Evolutionary conservation across 441 rosid species (phyloP).

Genomic region (Erysimum pusillum): DNA sequence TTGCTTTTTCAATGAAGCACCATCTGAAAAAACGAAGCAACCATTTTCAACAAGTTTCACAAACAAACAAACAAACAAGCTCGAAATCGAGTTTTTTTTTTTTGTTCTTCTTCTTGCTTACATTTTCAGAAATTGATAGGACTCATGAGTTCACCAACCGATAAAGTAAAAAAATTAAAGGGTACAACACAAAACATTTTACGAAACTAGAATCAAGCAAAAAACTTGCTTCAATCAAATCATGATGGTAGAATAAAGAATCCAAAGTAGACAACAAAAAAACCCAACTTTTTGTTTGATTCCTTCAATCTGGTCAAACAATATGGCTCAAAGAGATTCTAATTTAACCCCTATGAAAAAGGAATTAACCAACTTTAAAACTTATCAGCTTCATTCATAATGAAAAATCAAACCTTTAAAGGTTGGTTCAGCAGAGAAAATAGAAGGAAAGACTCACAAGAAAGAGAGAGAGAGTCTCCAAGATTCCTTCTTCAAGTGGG

Average conservation of each 20-base stretch:
- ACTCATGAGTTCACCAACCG: constrained; percentile 37
- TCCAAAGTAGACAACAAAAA: constrained; percentile 18
- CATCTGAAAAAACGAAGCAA: constrained; percentile 35
- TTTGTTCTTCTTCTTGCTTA: constrained; percentile 16
- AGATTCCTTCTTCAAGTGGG: constrained; percentile 45
- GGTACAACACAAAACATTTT: constrained; percentile 41
- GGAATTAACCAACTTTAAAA: background rate
- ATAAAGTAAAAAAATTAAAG: constrained; percentile 38
- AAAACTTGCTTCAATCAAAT: constrained; percentile 37
- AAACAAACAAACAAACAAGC: constrained; percentile 1
- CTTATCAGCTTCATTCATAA: constrained; percentile 35
- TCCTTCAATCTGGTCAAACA: constrained; percentile 44
- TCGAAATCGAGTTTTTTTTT: constrained; percentile 33
- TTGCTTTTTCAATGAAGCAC: constrained; percentile 34
- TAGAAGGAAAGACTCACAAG: constrained; percentile 30
- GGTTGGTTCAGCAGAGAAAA: constrained; percentile 2
- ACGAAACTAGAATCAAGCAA: constrained; percentile 36
- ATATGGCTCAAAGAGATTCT: constrained; percentile 45
- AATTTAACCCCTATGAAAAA: constrained; percentile 22
- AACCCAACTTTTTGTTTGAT: constrained; percentile 42
- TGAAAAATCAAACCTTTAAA: constrained; percentile 29
- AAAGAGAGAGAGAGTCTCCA: constrained; percentile 46
- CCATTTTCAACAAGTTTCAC: background rate
- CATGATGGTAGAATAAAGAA: constrained; percentile 34
- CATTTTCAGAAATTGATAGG: constrained; percentile 34